Evolutionary conservation across 2,329 filamentous ascomycete genomes (phyloP), one percentile per base, ranked within the genome.

Genomic region (Sporothrix globosa): DNA sequence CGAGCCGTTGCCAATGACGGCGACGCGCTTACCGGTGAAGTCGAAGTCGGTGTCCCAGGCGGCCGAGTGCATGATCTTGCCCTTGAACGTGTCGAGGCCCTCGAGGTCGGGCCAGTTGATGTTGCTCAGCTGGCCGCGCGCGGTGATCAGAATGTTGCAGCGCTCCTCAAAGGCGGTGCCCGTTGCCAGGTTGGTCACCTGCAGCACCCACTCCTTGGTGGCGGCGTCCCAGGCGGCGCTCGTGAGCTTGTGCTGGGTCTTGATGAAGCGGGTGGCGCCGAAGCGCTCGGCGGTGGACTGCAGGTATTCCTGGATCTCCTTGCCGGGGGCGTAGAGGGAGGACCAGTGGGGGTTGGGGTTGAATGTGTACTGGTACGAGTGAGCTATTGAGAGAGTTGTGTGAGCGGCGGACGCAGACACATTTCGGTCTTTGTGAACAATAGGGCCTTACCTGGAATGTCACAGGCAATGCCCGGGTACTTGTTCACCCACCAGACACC

Each of bases 281-380:
- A 80, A 85, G 73, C 77, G 83, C 67, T 83, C 79, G 7, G 83
- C 82, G 3, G 84, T 81, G 39, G 77, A 78, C 67, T 83, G 79
- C 24, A 86, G 81, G 72, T 87, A 86, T 11, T 79, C 76, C 48
- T 81, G 81, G 46, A 86, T 85, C 75, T 87, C 85, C n/a, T 68
- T 66, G 30, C 80, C 81, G 0, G 81, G 81, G 2, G 82, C 83
- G 73, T 86, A 87, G 50, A 86, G 82, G 24, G 81, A 77, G 10
- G 82, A 83, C 85, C 85, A 87, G 70, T 84, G 75, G 3, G 85
- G 83, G 69, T 87, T 87, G 0, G 85, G 85, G 34, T 84, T 83
- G 76, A 85, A 87, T 0, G 84, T 81, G 74, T 85, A 87, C 72
- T 85, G 85, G 74, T 87, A 87, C 9, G 84, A 85, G 73, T 87